These are phyloP conservation scores for Kodamaea hsintzibuensis DNA, from an alignment of 805 yeast genomes.

Conservation along the genomic window DNA sequence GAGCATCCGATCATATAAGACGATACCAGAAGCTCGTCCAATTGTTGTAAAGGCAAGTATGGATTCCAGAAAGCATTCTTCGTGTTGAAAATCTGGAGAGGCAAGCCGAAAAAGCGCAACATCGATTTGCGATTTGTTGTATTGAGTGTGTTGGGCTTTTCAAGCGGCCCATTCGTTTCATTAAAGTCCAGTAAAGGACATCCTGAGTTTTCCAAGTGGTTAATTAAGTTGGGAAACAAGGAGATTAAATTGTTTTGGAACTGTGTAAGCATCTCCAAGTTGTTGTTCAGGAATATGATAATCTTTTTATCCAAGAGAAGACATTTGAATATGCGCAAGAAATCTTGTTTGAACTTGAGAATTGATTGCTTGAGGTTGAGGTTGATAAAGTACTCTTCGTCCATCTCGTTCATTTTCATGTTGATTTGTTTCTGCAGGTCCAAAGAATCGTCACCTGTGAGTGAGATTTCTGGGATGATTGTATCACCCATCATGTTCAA, in stretches of 20 bases:
- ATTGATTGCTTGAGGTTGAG: constrained; percentile 68
- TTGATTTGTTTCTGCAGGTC: constrained; percentile 19
- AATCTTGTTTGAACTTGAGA: constrained; percentile 54
- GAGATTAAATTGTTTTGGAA: constrained; percentile 83
- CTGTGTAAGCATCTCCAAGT: constrained; percentile 78
- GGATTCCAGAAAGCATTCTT: constrained; percentile 89
- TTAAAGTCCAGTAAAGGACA: constrained; percentile 65
- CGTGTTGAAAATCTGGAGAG: constrained; percentile 77
- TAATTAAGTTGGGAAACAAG: constrained; percentile 76
- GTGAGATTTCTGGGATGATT: constrained; percentile 1
- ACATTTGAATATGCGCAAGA: constrained; percentile 72
- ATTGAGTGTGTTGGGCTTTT: constrained; percentile 64
- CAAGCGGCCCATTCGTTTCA: constrained; percentile 50
- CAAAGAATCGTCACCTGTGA: constrained; percentile 23
- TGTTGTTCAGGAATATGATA: constrained; percentile 69
- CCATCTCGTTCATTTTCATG: constrained; percentile 21
- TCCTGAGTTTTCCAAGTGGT: constrained; percentile 73
- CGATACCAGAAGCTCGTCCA: constrained; percentile 64
- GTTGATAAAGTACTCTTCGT: constrained; percentile 56
- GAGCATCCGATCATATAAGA: constrained; percentile 85
- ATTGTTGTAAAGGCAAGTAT: constrained; percentile 89
- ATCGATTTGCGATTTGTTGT: constrained; percentile 79
- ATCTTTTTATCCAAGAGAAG: constrained; percentile 73
- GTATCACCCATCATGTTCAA: constrained; percentile 34
- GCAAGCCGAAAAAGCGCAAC: constrained; percentile 80